Evolutionary conservation across 2,329 filamentous ascomycete species (phyloP).

Genomic region (Parastagonospora nodorum): DNA sequence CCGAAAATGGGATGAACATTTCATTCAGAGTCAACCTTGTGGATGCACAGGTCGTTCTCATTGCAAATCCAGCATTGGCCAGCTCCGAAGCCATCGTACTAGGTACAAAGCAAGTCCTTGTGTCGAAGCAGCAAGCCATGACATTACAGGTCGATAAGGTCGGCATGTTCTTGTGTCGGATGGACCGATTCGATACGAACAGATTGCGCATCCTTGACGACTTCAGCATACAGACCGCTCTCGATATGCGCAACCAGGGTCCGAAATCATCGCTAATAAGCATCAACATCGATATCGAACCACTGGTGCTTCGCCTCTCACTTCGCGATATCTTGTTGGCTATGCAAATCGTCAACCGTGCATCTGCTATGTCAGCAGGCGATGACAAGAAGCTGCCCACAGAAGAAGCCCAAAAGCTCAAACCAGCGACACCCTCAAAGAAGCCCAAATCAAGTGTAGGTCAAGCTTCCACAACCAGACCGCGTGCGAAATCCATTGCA

Average conservation of each 20-base stretch:
- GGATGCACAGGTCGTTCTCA: slow-evolving; percentile 93
- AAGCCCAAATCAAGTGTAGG: slow-evolving; percentile 57
- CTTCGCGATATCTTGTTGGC: slow-evolving; percentile 93
- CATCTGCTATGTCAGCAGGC: slow-evolving; percentile 79
- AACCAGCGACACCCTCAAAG: slow-evolving; percentile 53
- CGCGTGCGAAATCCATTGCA: slow-evolving; percentile 52
- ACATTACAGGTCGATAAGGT: slow-evolving; percentile 93
- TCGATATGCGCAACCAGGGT: slow-evolving; percentile 73
- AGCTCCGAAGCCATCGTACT: slow-evolving; percentile 96
- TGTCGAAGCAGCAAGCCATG: slow-evolving; percentile 91
- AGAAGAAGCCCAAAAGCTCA: slow-evolving; percentile 61
- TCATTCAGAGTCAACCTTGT: slow-evolving; percentile 93
- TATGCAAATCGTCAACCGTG: slow-evolving; percentile 88
- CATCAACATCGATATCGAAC: slow-evolving; percentile 87
- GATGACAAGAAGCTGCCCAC: slow-evolving; percentile 53
- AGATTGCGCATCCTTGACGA: slow-evolving; percentile 93
- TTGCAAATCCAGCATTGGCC: slow-evolving; percentile 87
- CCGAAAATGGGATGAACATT: slow-evolving; percentile 66
- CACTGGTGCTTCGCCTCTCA: slow-evolving; percentile 86
- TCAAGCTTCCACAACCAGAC: slow-evolving; percentile 53
- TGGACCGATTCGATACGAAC: slow-evolving; percentile 95
- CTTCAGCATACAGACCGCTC: slow-evolving; percentile 87
- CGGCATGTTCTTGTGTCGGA: slow-evolving; percentile 97
- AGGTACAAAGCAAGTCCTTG: slow-evolving; percentile 87
- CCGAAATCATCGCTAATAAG: slow-evolving; percentile 68